Evolutionary conservation across 768 basidiomycete genomes (phyloP), one percentile per base, ranked within the genome.

Genomic region (Psilocybe cubensis): DNA sequence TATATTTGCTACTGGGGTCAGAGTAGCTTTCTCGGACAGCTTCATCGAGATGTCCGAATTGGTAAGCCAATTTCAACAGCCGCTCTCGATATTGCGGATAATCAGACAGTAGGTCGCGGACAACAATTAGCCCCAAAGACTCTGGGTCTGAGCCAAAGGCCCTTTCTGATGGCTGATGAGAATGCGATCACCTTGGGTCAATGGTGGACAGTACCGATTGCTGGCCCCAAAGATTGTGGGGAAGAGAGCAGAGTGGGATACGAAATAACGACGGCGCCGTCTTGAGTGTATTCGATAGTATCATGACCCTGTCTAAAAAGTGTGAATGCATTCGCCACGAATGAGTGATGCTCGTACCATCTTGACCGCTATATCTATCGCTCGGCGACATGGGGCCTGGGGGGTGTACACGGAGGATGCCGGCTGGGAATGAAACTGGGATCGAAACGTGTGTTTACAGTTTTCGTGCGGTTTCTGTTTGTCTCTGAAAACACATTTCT

Each of bases 141-240:
- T 85, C 75, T 7, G 89, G 82, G 57, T 84, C 77, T 10, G 91
- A 92, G 20, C 94, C 94, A 66, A 96, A 96, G 3, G 91, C 94
- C 62, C 84, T 79, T 64, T 88, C 90, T 92, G 7, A 50, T 25
- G 46, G 38, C 38, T 29, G 20, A 18, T 27, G 40, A 45, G 49
- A 44, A 45, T 7, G 29, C 24, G 17, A 29, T 54, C 57, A 51
- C 44, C 5, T 24, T 18, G 12, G 20, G 57, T 42, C 38, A 57
- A 33, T 20, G 20, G 64, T 29, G 5, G 27, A 51, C 54, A 75
- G 56, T 58, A 86, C 91, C 86, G 57, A 96, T 92, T 18, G 87
- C 81, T 45, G 68, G 46, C 3, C 68, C 52, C 21, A 73, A 51
- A 10, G 63, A 61, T 20, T 59, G 61, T 17, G 73, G 72, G 4